Percentiles rank a stretch among this genome's conserved stretches.
Conservation (phyloP, 768 basidiomycete species). For the Mrakia gelida region DNA sequence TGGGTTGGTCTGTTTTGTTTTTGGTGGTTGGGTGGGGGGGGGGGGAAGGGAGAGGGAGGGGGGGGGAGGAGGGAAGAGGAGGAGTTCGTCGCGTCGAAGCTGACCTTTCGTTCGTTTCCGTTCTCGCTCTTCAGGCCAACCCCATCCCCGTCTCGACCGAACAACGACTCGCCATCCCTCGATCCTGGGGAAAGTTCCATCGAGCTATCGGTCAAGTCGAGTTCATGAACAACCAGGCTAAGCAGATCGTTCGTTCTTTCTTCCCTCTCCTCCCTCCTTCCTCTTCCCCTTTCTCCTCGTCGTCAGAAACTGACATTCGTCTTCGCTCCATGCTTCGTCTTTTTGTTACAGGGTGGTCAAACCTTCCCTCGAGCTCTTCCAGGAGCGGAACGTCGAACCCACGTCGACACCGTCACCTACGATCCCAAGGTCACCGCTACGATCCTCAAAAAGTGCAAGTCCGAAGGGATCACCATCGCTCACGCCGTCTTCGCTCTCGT, state of each 20-base stretch:
- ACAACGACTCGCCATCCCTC: constrained; percentile 48
- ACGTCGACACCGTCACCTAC: constrained; percentile 66
- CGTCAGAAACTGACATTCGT: background rate
- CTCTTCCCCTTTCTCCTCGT: background rate
- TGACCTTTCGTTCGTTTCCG: constrained; percentile 38
- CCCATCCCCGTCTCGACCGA: constrained; percentile 53
- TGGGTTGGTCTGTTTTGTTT: background rate
- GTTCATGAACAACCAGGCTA: constrained; percentile 54
- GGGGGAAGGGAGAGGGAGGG: too few relatives aligned
- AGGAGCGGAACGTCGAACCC: constrained; percentile 47
- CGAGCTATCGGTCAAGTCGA: constrained; percentile 56
- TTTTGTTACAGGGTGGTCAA: constrained; percentile 60
- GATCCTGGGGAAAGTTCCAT: constrained; percentile 47
- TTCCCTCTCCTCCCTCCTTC: background rate
- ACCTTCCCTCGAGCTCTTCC: constrained; percentile 53
- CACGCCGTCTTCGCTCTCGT: constrained; percentile 70
- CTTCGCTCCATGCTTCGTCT: background rate
- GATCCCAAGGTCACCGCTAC: constrained; percentile 55
- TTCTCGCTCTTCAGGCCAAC: constrained; percentile 26
- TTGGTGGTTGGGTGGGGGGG: background rate
- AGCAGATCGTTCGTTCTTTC: constrained; percentile 52
- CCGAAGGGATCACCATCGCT: constrained; percentile 66
- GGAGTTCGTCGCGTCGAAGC: constrained; percentile 33
- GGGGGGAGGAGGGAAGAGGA: background rate
- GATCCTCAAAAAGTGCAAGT: constrained; percentile 67